A percentile compares a stretch with the other conserved stretches of the same genome.
These are phyloP conservation scores for Coemansia pectinata DNA, from an alignment of 192 early-diverging fungal species.

Conservation along the genomic window DNA sequence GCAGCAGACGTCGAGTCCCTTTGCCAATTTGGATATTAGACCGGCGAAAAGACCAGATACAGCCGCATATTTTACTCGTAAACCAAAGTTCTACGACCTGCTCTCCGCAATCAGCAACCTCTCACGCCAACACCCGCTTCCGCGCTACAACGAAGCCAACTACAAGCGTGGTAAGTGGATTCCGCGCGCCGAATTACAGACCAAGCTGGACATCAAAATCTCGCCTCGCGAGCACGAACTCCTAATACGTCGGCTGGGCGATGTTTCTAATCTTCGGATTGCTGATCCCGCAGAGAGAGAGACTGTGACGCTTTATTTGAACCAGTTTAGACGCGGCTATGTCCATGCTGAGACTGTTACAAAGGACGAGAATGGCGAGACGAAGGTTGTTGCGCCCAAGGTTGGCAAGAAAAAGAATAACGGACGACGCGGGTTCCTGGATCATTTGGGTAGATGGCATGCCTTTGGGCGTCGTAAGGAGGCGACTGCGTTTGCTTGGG, in stretches of 20 bases:
- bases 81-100: slow-evolving; percentile 75
- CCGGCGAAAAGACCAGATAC: slow-evolving; percentile 61
- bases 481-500: slow-evolving; percentile 71
- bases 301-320: slow-evolving; percentile 20
- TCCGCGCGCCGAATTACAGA: slow-evolving; percentile 9
- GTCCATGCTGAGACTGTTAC: slow-evolving; percentile 19
- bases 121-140: slow-evolving; percentile 20
- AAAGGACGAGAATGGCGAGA: background rate
- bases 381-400: background rate
- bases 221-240: slow-evolving; percentile 24
- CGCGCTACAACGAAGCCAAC: slow-evolving; percentile 1
- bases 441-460: slow-evolving; percentile 72
- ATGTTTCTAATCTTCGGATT: slow-evolving; percentile 12
- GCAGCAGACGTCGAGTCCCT: background rate
- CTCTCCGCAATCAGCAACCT: slow-evolving; percentile 66
- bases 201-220: slow-evolving; percentile 23
- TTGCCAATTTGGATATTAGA: slow-evolving; percentile 34
- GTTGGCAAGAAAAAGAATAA: slow-evolving; percentile 21
- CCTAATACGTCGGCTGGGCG: slow-evolving; percentile 18
- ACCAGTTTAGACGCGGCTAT: slow-evolving; percentile 30
- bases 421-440: slow-evolving; percentile 49
- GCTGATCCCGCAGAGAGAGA: background rate
- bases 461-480: slow-evolving; percentile 81
- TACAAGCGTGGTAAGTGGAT: slow-evolving; percentile 16
- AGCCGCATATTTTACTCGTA: slow-evolving; percentile 87